Conservation (phyloP, 495 filamentous ascomycete genomes). For the Tuber umbilicatum region DNA sequence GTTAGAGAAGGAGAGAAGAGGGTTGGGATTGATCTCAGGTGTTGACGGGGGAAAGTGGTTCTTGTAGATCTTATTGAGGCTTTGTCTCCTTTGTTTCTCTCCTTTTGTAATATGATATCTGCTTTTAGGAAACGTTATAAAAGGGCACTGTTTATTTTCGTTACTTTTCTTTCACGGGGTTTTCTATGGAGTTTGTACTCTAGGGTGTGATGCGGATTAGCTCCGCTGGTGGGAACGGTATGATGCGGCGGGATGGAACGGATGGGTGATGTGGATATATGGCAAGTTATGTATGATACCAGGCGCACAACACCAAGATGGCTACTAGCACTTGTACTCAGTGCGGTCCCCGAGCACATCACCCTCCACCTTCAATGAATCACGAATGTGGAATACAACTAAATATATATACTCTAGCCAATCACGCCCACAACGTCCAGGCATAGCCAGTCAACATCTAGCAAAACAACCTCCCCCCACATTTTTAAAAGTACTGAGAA, state of each 20-base stretch:
- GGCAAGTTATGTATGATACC: not conserved
- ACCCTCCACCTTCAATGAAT: not conserved
- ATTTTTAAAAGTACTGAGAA: not conserved
- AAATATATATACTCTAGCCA: not conserved
- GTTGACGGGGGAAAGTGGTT: slow-evolving; percentile 45
- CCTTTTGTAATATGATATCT: not conserved
- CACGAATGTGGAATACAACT: not conserved
- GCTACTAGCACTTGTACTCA: not conserved
- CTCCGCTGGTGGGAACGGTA: not conserved
- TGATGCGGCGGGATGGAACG: not conserved
- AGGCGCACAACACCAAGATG: not conserved
- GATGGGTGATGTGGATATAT: not conserved
- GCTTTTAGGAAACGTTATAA: not conserved
- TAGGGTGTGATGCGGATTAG: not conserved
- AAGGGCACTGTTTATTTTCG: not conserved
- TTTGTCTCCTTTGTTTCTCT: not conserved
- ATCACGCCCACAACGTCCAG: not conserved
- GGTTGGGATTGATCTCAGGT: slow-evolving; percentile 78
- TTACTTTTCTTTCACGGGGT: not conserved
- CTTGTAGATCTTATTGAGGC: not conserved
- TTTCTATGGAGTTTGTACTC: not conserved
- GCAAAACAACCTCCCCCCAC: not conserved
- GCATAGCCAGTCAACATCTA: not conserved
- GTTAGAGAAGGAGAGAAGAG: slow-evolving; percentile 74
- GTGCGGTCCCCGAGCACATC: not conserved